phyloP scores from a whole-genome alignment of 441 rosid genomes.

The Adansonia grandidieri region DNA sequence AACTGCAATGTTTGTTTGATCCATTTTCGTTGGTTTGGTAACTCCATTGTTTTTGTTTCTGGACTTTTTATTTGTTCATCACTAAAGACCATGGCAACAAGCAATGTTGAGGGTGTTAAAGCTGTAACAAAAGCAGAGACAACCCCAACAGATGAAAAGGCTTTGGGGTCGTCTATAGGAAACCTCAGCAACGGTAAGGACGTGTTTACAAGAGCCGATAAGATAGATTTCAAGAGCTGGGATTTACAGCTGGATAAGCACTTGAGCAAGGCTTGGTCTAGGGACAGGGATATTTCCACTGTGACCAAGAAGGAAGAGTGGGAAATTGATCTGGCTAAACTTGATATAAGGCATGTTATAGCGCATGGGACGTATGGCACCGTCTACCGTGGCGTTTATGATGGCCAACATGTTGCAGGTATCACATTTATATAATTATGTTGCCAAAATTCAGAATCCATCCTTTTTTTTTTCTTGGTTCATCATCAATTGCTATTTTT shows the following conservation, averaged over 20 bases:
- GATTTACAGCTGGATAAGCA: conserved; percentile 66
- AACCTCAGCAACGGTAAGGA: conserved; percentile 39
- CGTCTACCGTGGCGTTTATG: conserved; percentile 69
- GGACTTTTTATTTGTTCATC: conserved; percentile 13
- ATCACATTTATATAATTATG: not conserved
- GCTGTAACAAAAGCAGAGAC: conserved; percentile 27
- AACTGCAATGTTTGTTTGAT: not conserved
- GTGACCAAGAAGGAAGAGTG: conserved; percentile 53
- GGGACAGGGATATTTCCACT: conserved; percentile 28
- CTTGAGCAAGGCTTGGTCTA: conserved; percentile 50
- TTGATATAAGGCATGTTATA: conserved; percentile 56
- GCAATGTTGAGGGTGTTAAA: conserved; percentile 33
- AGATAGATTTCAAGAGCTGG: conserved; percentile 61
- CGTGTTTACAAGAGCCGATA: conserved; percentile 51
- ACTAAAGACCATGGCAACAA: conserved; percentile 34
- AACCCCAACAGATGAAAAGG: conserved; percentile 17
- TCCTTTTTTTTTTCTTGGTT: not conserved
- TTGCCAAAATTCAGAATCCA: not conserved
- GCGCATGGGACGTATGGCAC: conserved; percentile 74
- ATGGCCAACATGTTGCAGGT: conserved; percentile 74
- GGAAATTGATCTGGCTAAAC: conserved; percentile 71
- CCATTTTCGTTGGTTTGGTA: not conserved
- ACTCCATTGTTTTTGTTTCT: conserved; percentile 8
- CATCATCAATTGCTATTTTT: not conserved
- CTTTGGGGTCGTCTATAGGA: conserved; percentile 48